phyloP scores from a whole-genome alignment of 352 stramenopile genomes.

The Phytophthora uliginosa region DNA sequence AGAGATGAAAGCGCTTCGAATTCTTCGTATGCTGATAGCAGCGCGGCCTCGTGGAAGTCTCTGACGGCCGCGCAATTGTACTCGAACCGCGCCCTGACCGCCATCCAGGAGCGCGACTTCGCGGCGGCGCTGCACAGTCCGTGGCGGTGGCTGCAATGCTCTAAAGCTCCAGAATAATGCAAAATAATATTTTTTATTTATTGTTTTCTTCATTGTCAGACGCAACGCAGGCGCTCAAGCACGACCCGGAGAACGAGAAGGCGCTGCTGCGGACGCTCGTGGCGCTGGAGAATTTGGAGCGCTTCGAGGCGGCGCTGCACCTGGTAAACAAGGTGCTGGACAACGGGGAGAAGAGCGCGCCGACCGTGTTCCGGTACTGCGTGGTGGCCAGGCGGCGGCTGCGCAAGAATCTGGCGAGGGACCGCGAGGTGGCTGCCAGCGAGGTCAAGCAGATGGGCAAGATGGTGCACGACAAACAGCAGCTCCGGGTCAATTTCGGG shows the following conservation, averaged over 20 bases:
- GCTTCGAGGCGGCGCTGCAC: slow-evolving; percentile 70
- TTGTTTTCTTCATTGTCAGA: slow-evolving; percentile 38
- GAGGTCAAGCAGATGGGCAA: slow-evolving; percentile 72
- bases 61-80: slow-evolving; percentile 51
- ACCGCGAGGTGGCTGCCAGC: slow-evolving; percentile 57
- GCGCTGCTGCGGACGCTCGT: slow-evolving; percentile 68
- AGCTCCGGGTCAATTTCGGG: slow-evolving; percentile 86
- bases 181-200: slow-evolving; percentile 1
- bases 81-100: slow-evolving; percentile 77
- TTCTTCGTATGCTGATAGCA: background rate
- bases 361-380: slow-evolving; percentile 67
- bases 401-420: slow-evolving; percentile 62
- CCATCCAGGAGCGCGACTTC: slow-evolving; percentile 82
- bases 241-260: slow-evolving; percentile 74
- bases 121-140: slow-evolving; percentile 64
- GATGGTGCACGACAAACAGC: slow-evolving; percentile 84
- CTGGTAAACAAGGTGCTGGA: slow-evolving; percentile 62
- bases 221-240: slow-evolving; percentile 59
- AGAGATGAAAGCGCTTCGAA: slow-evolving; percentile 9
- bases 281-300: slow-evolving; percentile 82
- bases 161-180: background rate
- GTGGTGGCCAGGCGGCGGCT: slow-evolving; percentile 56
- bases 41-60: slow-evolving; percentile 22
- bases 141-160: background rate
- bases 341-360: slow-evolving; percentile 23